Evolutionary conservation across 2,329 filamentous ascomycete genomes (phyloP).

Genomic region (Phyllosticta citribraziliensis): DNA sequence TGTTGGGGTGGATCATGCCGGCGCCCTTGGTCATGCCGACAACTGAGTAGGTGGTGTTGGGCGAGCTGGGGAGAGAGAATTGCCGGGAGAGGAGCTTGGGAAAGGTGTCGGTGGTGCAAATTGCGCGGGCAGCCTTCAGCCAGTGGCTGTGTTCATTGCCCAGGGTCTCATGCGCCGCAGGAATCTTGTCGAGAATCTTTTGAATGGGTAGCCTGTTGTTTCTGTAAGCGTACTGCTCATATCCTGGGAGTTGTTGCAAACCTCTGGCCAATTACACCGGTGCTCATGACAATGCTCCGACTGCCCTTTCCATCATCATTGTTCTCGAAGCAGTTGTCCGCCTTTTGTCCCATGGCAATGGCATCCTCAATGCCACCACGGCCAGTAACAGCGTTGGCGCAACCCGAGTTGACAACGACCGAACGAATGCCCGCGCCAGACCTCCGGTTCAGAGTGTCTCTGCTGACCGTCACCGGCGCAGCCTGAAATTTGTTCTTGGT

Average conservation of each 20-base stretch:
- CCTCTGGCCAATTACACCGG: slow-evolving; percentile 93
- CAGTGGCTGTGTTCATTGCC: slow-evolving; percentile 74
- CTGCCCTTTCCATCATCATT: slow-evolving; percentile 38
- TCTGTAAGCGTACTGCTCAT: background rate
- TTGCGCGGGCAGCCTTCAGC: slow-evolving; percentile 77
- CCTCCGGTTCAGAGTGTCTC: slow-evolving; percentile 57
- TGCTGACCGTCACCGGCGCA: slow-evolving; percentile 81
- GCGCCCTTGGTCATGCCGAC: slow-evolving; percentile 96
- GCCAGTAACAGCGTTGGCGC: slow-evolving; percentile 94
- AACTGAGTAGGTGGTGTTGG: slow-evolving; percentile 66
- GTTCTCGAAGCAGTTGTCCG: slow-evolving; percentile 53
- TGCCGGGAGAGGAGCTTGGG: slow-evolving; percentile 83
- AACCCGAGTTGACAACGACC: slow-evolving; percentile 89
- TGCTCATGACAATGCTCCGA: slow-evolving; percentile 92
- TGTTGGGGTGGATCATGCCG: slow-evolving; percentile 98
- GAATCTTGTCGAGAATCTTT: slow-evolving; percentile 79
- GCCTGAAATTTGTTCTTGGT: slow-evolving; percentile 98
- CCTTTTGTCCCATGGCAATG: slow-evolving; percentile 66
- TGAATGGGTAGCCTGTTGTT: slow-evolving; percentile 64
- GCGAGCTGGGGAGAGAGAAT: slow-evolving; percentile 75
- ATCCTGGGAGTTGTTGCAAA: slow-evolving; percentile 24
- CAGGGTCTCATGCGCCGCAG: slow-evolving; percentile 61
- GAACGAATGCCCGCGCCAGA: slow-evolving; percentile 62
- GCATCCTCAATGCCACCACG: slow-evolving; percentile 85
- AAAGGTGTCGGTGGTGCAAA: slow-evolving; percentile 98